phyloP scores from a whole-genome alignment of 768 basidiomycete species.

The Macrocybe gigantea region DNA sequence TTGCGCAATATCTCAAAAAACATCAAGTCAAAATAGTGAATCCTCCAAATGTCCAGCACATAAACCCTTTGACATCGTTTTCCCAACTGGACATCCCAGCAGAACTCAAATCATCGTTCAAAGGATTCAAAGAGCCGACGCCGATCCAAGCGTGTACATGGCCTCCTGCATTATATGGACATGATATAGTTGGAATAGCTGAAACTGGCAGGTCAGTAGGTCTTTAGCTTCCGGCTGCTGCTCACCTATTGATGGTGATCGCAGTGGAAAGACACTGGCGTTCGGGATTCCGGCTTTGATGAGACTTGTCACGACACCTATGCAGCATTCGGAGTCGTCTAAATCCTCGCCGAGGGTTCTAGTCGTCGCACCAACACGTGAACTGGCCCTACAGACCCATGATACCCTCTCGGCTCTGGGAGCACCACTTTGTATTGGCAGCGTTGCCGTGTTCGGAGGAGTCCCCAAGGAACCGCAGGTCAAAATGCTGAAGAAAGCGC shows the following conservation, averaged over 20 bases:
- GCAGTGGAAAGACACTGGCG: slow-evolving; percentile 90
- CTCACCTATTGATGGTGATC: slow-evolving; percentile 3
- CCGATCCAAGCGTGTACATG: slow-evolving; percentile 96
- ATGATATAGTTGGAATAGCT: slow-evolving; percentile 93
- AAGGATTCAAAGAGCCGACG: slow-evolving; percentile 79
- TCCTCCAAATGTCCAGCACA: slow-evolving; percentile 34
- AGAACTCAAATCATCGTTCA: slow-evolving; percentile 56
- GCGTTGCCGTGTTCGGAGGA: slow-evolving; percentile 93
- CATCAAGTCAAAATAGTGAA: slow-evolving; percentile 72
- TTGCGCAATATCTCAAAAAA: slow-evolving; percentile 17
- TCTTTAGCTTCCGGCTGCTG: background rate
- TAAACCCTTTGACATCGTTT: slow-evolving; percentile 72
- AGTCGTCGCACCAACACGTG: slow-evolving; percentile 91
- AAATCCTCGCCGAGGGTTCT: slow-evolving; percentile 40
- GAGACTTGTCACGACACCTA: slow-evolving; percentile 40
- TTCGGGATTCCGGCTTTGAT: slow-evolving; percentile 91
- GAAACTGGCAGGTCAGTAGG: slow-evolving; percentile 81
- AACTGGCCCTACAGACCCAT: slow-evolving; percentile 94
- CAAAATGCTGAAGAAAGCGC: slow-evolving; percentile 51
- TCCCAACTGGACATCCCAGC: slow-evolving; percentile 61
- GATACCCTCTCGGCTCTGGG: slow-evolving; percentile 74
- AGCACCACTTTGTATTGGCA: slow-evolving; percentile 65
- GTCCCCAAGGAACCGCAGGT: slow-evolving; percentile 85
- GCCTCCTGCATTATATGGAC: slow-evolving; percentile 77
- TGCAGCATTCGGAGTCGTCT: slow-evolving; percentile 18